phyloP scores from a whole-genome alignment of 805 yeast genomes.

The Torulaspora franciscae region DNA sequence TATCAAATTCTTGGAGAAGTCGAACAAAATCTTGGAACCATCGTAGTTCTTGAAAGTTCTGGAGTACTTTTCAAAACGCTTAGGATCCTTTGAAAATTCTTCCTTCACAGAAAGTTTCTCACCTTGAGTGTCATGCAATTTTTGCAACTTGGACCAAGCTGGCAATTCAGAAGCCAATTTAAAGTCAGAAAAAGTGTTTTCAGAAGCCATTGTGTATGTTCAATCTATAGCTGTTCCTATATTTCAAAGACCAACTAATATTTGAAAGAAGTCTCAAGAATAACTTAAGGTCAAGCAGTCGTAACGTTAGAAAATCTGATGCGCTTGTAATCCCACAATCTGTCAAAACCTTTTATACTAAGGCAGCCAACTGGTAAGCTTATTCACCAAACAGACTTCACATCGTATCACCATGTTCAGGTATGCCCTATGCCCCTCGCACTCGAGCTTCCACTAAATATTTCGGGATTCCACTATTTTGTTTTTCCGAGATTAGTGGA shows the following conservation, averaged over 20 bases:
- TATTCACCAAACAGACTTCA: neutral
- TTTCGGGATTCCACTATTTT: constrained; percentile 3
- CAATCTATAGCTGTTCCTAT: neutral
- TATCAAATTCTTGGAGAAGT: constrained; percentile 90
- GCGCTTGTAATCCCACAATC: neutral
- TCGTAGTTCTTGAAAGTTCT: constrained; percentile 79
- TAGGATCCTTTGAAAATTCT: constrained; percentile 69
- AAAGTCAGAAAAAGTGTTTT: constrained; percentile 43
- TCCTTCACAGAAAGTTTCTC: constrained; percentile 67
- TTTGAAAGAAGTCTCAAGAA: neutral
- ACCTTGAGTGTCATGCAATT: constrained; percentile 63
- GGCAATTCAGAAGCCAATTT: constrained; percentile 67
- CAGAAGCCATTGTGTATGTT: constrained; percentile 19
- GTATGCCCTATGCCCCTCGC: neutral
- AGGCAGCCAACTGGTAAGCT: neutral
- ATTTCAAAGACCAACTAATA: neutral
- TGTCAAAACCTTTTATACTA: constrained; percentile 1
- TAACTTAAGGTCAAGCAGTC: neutral
- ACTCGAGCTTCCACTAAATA: constrained; percentile 4
- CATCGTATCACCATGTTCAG: constrained; percentile 3
- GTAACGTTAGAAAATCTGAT: too few species aligned
- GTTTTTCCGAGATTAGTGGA: constrained; percentile 1
- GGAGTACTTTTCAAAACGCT: constrained; percentile 72
- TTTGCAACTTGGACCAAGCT: constrained; percentile 77
- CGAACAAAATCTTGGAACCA: constrained; percentile 84